Evolutionary conservation across 192 early-diverging fungal species (phyloP), one percentile per base, ranked within the genome.

Genomic region (Piromyces sp.): DNA sequence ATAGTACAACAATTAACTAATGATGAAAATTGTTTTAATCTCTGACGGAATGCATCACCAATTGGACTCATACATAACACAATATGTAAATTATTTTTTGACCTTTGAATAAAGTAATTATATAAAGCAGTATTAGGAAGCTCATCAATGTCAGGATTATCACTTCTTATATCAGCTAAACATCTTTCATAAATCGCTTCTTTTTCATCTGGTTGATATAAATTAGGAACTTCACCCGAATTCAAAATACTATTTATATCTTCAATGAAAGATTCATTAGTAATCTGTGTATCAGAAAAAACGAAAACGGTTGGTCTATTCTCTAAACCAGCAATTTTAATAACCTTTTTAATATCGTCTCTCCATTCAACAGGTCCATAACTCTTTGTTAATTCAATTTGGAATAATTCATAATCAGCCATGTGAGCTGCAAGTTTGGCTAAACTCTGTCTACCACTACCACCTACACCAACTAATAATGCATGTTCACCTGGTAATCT

Each of bases 1-100:
- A 92, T 92, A 0, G 91, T 92, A 80, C 90, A 91, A 83, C 91
- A 92, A 80, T 92, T 92, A 79, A 91, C 89, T 80, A 92, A 84
- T 11, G 88, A 87, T 9, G 91, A 91, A 42, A 89, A 92, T 83
- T 89, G 87, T 28, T 90, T 81, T n/a, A 92, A 83, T 36, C 91
- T 83, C 4, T 88, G 86, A 36, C 91, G 84, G 83, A 92, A 92
- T 6, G 88, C 88, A 51, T 91, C 91, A 51, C 91, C 91, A 81
- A 92, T 91, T 3, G 91, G 91, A 84, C 87, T 89, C 89, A 92
- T 92, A 82, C 91, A 92, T 17, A 92, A 84, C 12, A 90, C 85
- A 37, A 92, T 89, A 79, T 92, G 91, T 14, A 92, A 83, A 81
- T 92, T 92, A 36, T 81, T 85, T 79, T 86, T 86, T 16, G 90